phyloP scores from a whole-genome alignment of 2,329 filamentous ascomycete genomes.

The Aspergillus flavus region DNA sequence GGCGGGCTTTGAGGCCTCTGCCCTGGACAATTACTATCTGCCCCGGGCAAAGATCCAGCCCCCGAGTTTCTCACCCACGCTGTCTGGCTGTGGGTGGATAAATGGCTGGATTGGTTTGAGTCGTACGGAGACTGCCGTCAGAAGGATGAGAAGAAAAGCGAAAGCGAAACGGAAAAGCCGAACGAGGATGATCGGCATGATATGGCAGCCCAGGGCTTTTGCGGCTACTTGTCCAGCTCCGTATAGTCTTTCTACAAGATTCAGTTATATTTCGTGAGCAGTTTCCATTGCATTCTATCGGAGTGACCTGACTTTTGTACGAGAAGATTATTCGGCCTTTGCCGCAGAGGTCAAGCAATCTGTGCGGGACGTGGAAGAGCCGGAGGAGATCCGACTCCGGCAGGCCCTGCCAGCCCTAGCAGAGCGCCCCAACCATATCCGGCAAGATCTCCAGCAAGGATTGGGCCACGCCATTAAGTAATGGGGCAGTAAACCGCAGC shows the following conservation, averaged over 20 bases:
- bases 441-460: neutral
- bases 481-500: neutral
- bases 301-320: neutral
- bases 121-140: neutral
- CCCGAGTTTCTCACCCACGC: neutral
- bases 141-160: neutral
- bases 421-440: neutral
- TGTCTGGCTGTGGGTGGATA: neutral
- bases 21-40: neutral
- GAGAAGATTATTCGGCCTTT: conserved; percentile 2
- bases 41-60: neutral
- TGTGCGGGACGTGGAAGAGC: neutral
- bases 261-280: neutral
- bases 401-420: neutral
- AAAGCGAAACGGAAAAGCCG: neutral
- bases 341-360: neutral
- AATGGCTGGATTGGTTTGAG: conserved; percentile 2
- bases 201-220: neutral
- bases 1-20: neutral
- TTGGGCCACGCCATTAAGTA: neutral
- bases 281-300: neutral
- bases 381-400: neutral
- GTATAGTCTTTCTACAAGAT: conserved; percentile 1
- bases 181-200: neutral
- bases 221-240: neutral